Base-by-base conservation (phyloP, 331 rosid genomes). In the Erythrophleum ivorense region DNA sequence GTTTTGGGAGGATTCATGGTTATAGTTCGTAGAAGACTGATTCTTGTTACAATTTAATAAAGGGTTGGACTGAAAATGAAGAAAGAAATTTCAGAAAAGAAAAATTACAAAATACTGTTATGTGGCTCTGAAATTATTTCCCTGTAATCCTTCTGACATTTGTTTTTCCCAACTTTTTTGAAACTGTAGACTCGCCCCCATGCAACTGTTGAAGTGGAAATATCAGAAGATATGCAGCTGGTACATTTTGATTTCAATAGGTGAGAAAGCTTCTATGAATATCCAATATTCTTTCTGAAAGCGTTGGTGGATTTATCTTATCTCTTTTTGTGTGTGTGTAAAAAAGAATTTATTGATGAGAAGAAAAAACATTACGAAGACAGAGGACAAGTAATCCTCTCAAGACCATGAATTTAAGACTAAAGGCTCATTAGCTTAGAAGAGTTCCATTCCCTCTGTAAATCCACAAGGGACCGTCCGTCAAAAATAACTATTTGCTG, bases 181-280 rank as follows among this genome's bases (percentile, higher is more conserved):
- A 73, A 85, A 73, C 82, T 82, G 80, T 80, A 95, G 99, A 95
- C 99, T 72, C 92, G 98, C 13, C 98, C 99, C 38, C 98, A 95
- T 91, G 99, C 98, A 69, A 95, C 99, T 78, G 98, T 95, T 52
- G 99, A 95, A 88, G 97, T 95, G 85, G 97, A 95, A 91, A 95
- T 93, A 84, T 95, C 99, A 78, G 99, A 95, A 88, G 99, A 95
- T 84, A 95, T 91, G 98, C 97, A 95, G 86, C 90, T 95, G 84
- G 98, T 95, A 83, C 99, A 95, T 87, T 95, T 95, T 86, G 99
- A 95, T 86, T 95, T 95, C 91, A 95, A 91, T 77, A 95, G 99
- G 99, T 95, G 86, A 80, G 71, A 10, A 67, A 59, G 19, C 64
- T 54, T 79, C 74, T 45, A 9, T 43, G 50, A 12, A 74, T 73